Base-by-base conservation (phyloP, 306 rosid genomes). In the Corylus heterophylla region DNA sequence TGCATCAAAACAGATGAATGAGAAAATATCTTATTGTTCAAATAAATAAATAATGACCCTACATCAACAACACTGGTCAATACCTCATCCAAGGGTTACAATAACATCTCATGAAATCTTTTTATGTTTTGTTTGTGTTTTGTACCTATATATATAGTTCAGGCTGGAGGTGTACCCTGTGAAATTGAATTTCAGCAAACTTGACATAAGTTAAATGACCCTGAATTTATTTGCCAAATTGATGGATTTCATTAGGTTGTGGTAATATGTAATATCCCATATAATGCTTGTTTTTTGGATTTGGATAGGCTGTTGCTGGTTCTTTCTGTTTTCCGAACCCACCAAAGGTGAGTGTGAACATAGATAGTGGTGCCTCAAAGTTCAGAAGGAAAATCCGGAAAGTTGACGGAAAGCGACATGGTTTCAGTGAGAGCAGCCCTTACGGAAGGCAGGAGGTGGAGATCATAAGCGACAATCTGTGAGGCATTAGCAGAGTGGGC, bases 251-350 rank as follows among this genome's bases (percentile, higher is more conserved):
- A 7, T 17, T 66, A 35, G 18, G 25, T 66, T 66, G 7, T 31
- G 1, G 16, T 31, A 45, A 42, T 59, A 54, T 72, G 49, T 39
- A 17, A 69, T 14, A 54, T 80, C 39, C 29, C 27, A 69, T 72
- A 48, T 75, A 69, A 66, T 83, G 67, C 10, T 54, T 42, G 18
- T 45, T 4, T 48, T 77, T 35, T 75, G 76, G 51, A 27, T 54
- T 72, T 76, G 76, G 17, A n/a, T 89, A 94, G 98, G 98, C 89
- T 27, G 92, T 92, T 62, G 97, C 93, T 37, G 83, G 87, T 37
- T 95, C 98, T 3, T 95, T 95, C 79, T 85, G 98, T 85, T 95
- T 95, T 78, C 79, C 96, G 39, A 91, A 90, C 77, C 98, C 98
- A 13, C 98, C 98, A 1, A 92, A 90, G 89, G 88, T 95, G 71